Conservation (phyloP, 495 filamentous ascomycete genomes). For the Darksidea phi region DNA sequence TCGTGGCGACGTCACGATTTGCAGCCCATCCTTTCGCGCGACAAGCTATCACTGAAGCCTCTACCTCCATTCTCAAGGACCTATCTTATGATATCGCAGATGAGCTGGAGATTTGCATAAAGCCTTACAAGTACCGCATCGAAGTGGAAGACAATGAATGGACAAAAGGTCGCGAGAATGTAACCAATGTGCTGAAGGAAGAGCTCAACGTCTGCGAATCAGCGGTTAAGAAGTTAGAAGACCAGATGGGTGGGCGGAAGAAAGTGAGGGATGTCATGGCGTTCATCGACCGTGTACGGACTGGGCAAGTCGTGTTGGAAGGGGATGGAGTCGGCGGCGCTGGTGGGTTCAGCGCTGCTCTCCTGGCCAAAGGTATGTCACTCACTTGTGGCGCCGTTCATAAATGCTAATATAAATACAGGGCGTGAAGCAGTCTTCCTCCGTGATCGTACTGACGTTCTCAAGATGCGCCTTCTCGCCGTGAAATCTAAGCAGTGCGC, state of each 20-base stretch:
- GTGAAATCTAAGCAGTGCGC: conserved; percentile 86
- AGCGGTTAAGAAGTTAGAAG: conserved; percentile 73
- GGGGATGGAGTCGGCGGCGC: conserved; percentile 79
- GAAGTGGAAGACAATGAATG: conserved; percentile 91
- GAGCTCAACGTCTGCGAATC: conserved; percentile 80
- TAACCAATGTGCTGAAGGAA: conserved; percentile 71
- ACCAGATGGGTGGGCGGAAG: conserved; percentile 68
- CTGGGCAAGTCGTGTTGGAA: conserved; percentile 78
- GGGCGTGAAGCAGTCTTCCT: conserved; percentile 92
- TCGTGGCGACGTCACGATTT: conserved; percentile 79
- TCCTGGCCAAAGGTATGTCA: conserved; percentile 71
- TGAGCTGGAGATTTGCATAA: conserved; percentile 99
- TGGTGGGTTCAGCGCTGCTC: conserved; percentile 82
- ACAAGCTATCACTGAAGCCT: conserved; percentile 85
- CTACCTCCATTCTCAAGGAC: conserved; percentile 83
- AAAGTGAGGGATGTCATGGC: conserved; percentile 85
- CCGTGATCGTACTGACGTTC: conserved; percentile 79
- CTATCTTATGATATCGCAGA: conserved; percentile 94
- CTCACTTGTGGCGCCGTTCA: background rate
- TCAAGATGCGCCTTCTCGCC: conserved; percentile 84
- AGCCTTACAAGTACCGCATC: conserved; percentile 96
- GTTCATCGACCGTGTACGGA: conserved; percentile 86
- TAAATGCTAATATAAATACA: conserved; percentile 40
- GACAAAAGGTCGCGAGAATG: conserved; percentile 76
- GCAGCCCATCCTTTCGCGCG: conserved; percentile 85